Percentiles rank a stretch among this genome's conserved stretches.
phyloP scores from a whole-genome alignment of 2,329 filamentous ascomycete genomes.

The Diaporthe capsici region DNA sequence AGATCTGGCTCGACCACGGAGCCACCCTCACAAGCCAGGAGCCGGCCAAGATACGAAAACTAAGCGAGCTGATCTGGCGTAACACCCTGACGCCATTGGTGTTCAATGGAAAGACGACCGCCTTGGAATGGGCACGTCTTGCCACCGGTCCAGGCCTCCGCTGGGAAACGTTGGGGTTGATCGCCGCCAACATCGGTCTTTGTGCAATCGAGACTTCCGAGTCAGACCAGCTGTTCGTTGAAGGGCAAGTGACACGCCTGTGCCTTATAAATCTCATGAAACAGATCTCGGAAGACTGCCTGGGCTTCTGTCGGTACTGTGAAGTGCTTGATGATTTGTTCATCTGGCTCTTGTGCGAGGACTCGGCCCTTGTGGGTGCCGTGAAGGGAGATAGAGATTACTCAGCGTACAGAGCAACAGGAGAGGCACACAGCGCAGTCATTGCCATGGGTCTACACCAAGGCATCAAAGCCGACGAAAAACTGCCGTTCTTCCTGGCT shows the following conservation, averaged over 20 bases:
- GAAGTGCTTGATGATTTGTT: slow-evolving; percentile 51
- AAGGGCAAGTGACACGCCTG: slow-evolving; percentile 47
- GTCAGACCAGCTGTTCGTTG: slow-evolving; percentile 47
- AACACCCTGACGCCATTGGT: slow-evolving; percentile 50
- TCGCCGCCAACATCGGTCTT: slow-evolving; percentile 49
- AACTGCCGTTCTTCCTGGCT: slow-evolving; percentile 51
- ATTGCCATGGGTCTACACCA: slow-evolving; percentile 53
- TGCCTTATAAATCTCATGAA: slow-evolving; percentile 49
- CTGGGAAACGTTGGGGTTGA: slow-evolving; percentile 54
- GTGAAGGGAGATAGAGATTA: slow-evolving; percentile 50
- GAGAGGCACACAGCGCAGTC: slow-evolving; percentile 49
- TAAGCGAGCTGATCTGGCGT: slow-evolving; percentile 52
- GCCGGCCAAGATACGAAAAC: slow-evolving; percentile 50
- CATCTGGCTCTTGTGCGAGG: slow-evolving; percentile 50
- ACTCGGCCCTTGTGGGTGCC: slow-evolving; percentile 43
- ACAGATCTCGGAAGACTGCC: slow-evolving; percentile 48
- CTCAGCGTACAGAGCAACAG: slow-evolving; percentile 48
- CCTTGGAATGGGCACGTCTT: slow-evolving; percentile 48
- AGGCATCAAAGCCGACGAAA: slow-evolving; percentile 47
- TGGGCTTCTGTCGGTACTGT: slow-evolving; percentile 52
- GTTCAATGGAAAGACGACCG: slow-evolving; percentile 48
- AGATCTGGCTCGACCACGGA: slow-evolving; percentile 48
- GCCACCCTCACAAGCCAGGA: slow-evolving; percentile 49
- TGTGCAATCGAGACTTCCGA: slow-evolving; percentile 48
- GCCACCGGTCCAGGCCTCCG: slow-evolving; percentile 50